Evolutionary conservation across 352 stramenopile genomes (phyloP), one percentile per base, ranked within the genome.

Genomic region (Globisporangium perplexum): DNA sequence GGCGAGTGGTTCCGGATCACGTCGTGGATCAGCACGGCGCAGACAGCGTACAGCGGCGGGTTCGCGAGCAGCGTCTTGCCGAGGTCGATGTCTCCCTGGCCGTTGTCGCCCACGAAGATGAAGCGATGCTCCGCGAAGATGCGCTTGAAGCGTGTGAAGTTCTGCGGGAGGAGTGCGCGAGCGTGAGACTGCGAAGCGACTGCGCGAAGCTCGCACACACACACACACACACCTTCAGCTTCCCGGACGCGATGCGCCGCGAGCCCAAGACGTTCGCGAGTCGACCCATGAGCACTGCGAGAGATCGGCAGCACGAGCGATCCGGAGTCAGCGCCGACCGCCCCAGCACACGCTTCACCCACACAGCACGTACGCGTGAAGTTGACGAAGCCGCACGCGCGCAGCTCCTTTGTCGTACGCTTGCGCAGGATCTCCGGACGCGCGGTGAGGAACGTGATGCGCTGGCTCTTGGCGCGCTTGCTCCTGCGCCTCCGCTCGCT

Each of bases 71-170:
- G 58, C 41, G 75, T 65, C 62, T 88, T 90, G 66, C 82, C 82
- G 23, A 92, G 55, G 38, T 90, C 79, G 30, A 92, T 92, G 55
- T 92, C 82, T 17, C 82, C 79, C 49, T 92, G 82, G 4, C 82
- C 82, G 36, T 92, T 92, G 59, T 92, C 82, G 5, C 82, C 82
- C 28, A 92, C 80, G 38, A 92, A 92, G 22, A 92, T 68, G 49
- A 90, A 92, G 18, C 66, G 77, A 33, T 87, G 69, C 51, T 92
- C 82, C 33, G 75, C 54, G 50, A 92, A 92, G 14, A 92, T 53
- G 15, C 76, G 75, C 30, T 77, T 79, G 54, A 87, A 89, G 12
- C 74, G 73, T 38, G 81, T 72, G 47, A 92, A 92, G 57, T 90
- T 90, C 77, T 90, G 28, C 2, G 44, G 45, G 7, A 20, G n/a